Evolutionary conservation across 2,329 filamentous ascomycete genomes (phyloP).

Genomic region (Stagonosporopsis cucurbitacearum): DNA sequence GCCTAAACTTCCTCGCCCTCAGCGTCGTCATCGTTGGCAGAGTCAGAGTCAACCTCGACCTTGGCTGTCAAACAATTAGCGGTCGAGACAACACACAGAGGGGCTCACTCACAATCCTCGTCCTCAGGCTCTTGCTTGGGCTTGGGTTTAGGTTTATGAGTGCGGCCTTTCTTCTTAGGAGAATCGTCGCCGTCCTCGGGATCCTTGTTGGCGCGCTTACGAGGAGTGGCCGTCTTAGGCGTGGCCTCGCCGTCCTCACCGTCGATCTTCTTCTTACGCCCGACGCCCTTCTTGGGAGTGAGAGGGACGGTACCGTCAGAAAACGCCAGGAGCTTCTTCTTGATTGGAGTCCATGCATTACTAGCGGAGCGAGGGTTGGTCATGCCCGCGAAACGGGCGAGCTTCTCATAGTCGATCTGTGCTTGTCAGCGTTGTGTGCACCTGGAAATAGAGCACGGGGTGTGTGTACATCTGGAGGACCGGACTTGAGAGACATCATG

Average conservation of each 20-base stretch:
- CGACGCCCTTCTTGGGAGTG: slow-evolving; percentile 29
- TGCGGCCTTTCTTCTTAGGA: slow-evolving; percentile 44
- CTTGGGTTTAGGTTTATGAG: slow-evolving; percentile 27
- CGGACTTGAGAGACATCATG: slow-evolving; percentile 48
- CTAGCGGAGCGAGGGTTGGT: slow-evolving; percentile 46
- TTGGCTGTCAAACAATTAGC: slow-evolving; percentile 7
- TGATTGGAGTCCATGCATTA: slow-evolving; percentile 49
- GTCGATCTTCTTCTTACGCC: slow-evolving; percentile 35
- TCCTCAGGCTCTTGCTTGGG: slow-evolving; percentile 30
- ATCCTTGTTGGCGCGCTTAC: slow-evolving; percentile 44
- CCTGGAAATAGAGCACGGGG: neutral
- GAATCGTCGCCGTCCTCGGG: slow-evolving; percentile 33
- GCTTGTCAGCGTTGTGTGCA: slow-evolving; percentile 8
- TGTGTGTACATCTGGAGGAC: slow-evolving; percentile 41
- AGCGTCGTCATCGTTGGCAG: slow-evolving; percentile 2
- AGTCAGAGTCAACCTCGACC: slow-evolving; percentile 18
- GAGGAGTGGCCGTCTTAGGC: slow-evolving; percentile 35
- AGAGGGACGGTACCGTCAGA: slow-evolving; percentile 15
- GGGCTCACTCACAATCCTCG: slow-evolving; percentile 22
- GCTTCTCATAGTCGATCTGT: slow-evolving; percentile 48
- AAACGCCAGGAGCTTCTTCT: slow-evolving; percentile 36
- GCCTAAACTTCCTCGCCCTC: slow-evolving; percentile 23
- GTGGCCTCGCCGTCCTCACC: slow-evolving; percentile 23
- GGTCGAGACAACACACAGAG: neutral
- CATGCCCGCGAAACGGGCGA: slow-evolving; percentile 46